Base-by-base conservation (phyloP, 176 grass and related monocot genomes). In the Rhynchospora tenuis region DNA sequence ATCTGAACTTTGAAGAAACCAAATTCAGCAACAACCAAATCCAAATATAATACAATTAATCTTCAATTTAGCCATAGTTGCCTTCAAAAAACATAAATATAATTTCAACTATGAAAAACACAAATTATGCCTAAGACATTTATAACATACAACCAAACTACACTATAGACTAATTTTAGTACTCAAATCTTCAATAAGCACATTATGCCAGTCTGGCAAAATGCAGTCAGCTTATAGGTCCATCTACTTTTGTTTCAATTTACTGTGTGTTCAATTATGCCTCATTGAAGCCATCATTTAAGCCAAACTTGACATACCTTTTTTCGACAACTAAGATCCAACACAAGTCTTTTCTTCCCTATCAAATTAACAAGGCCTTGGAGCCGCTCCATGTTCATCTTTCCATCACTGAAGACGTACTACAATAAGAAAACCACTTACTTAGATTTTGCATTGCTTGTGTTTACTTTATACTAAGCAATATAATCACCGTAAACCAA, bases 261-360 rank as follows among this genome's bases (percentile, higher is more conserved):
- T 50, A 58, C 20, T 66, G 75, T n/a, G 9, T 6, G 54, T 45
- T 75, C 33, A 52, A 71, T 13, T 75, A 27, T 54, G 22, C 52
- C 62, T 80, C 62, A 20, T 47, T 83, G 1, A 70, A 84, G 10
- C 61, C 43, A 64, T 61, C 48, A 63, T 78, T 11, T 46, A 50
- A 3, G 1, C 72, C 19, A 24, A 61, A 68, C 54, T 83, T 23
- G 9, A 10, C 0, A 0, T 93, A 97, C 92, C 88, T 92, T 97
- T 85, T 94, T 97, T 83, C 94, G 85, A 75, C 94, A 98, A 60
- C 92, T 94, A 87, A 98, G 92, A 84, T 98, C 96, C 86, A 98
- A 89, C 42, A 99, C 88, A 84, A 99, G 93, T 64, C 86, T 95
- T 67, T 87, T 26, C 87, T 89, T 99, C 50, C 93, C 93, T 87